These are phyloP conservation scores for Sophora flavescens DNA, from an alignment of 306 rosid genomes.

Conservation along the genomic window DNA sequence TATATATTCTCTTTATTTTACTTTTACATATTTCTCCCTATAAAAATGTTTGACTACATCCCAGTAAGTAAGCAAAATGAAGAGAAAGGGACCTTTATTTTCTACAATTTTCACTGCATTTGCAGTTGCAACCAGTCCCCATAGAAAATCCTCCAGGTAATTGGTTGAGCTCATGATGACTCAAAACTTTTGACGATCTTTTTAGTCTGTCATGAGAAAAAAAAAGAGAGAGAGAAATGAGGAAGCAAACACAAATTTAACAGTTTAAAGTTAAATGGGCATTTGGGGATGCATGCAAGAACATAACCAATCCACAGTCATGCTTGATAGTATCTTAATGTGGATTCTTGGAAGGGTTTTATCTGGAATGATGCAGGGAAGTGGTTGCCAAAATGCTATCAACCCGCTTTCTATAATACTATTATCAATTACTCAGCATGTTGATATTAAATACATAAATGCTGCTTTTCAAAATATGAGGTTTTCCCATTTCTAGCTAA, in stretches of 20 bases:
- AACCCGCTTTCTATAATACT: too few species aligned
- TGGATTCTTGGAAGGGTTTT: not conserved
- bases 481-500: not conserved
- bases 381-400: conserved; percentile 1
- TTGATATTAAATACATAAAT: not conserved
- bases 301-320: not conserved
- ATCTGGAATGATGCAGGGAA: conserved; percentile 12
- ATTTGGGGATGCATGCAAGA: conserved; percentile 22
- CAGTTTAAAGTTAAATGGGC: not conserved
- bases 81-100: conserved; percentile 49
- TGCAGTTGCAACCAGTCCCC: conserved; percentile 36
- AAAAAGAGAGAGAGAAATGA: conserved; percentile 23
- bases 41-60: conserved; percentile 27
- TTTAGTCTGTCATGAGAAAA: conserved; percentile 64
- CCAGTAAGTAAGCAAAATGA: conserved; percentile 39
- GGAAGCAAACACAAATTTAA: conserved; percentile 24
- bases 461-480: not conserved
- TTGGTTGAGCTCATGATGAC: conserved; percentile 60
- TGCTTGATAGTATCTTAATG: not conserved
- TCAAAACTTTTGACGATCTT: conserved; percentile 67
- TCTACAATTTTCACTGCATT: conserved; percentile 47
- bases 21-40: not conserved
- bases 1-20: conserved; percentile 7
- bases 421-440: not conserved
- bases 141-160: conserved; percentile 24